Conservation (phyloP, 768 basidiomycete species). For the Jaapia argillacea region DNA sequence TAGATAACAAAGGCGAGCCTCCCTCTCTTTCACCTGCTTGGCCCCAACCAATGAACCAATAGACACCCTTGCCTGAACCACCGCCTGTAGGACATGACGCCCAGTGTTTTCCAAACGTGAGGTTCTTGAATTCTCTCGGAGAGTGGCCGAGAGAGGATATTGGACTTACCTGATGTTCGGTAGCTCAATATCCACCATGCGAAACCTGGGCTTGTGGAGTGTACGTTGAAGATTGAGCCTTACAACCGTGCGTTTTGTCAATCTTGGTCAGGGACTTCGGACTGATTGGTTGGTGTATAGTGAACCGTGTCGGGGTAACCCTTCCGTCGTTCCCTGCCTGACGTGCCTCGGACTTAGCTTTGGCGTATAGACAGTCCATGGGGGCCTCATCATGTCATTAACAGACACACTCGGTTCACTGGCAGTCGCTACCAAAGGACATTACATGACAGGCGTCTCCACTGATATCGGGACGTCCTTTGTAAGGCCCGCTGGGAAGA, state of each 20-base stretch:
- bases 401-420: constrained; percentile 82
- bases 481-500: constrained; percentile 63
- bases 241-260: constrained; percentile 48
- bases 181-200: constrained; percentile 60
- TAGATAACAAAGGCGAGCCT: constrained; percentile 56
- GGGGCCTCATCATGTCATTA: constrained; percentile 71
- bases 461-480: constrained; percentile 76
- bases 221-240: constrained; percentile 60
- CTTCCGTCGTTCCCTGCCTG: constrained; percentile 1
- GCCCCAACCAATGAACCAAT: background rate
- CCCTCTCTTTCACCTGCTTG: background rate
- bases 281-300: too few species aligned
- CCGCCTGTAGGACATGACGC: constrained; percentile 57
- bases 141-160: too few species aligned
- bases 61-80: constrained; percentile 5
- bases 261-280: too few species aligned
- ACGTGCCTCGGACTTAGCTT: too few species aligned
- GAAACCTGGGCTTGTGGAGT: constrained; percentile 61
- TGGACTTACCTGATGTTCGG: background rate
- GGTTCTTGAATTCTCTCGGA: constrained; percentile 7
- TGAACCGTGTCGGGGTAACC: constrained; percentile 75
- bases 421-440: constrained; percentile 72
- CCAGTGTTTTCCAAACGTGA: constrained; percentile 71
- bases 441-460: constrained; percentile 83
- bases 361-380: constrained; percentile 53